Base-by-base conservation (phyloP, 208 protist genomes). In the Crithidia bombi region DNA sequence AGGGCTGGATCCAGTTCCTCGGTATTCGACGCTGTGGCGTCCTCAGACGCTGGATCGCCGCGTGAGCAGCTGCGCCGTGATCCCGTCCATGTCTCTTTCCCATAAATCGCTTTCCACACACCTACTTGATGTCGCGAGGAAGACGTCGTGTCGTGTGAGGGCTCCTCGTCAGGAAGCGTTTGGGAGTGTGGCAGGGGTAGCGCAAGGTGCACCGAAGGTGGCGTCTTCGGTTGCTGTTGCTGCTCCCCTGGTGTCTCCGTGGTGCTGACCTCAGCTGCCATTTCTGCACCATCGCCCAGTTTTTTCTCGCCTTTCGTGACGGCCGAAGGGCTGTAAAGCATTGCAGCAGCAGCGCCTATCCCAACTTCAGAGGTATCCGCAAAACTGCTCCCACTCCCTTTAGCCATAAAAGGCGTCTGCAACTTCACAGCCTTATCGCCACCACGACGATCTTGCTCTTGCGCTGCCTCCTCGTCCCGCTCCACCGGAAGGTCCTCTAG, bases 81-180 rank as follows among this genome's bases (percentile, higher is more conserved):
- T 2, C 17, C 39, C 12, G 14, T 5, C 50, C 51, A 61, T 51
- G 11, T 62, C 19, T 65, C 51, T 7, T 35, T 50, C 17, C 41
- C 36, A 33, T 63, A 47, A 23, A 63, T 30, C 21, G 52, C 69
- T n/a, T 47, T 39, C 58, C 49, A 75, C 43, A 57, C 52, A 3
- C 69, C 52, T 0, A 65, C 44, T 54, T 51, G 43, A 44, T 23
- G 58, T 6, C 32, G 59, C 3, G 43, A 62, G 50, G 44, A 49
- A 12, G 59, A 50, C n/a, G 59, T 44, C 9, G 69, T 55, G 51
- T 58, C 57, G 5, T 3, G 5, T 14, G 46, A 41, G 1, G 19
- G 11, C 0, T 28, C 57, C n/a, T 38, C 33, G 5, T 25, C 38
- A 0, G 46, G 14, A 2, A 12, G 28, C 14, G 21, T 38, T 5